phyloP scores from a whole-genome alignment of 2,329 filamentous ascomycete genomes.

The Aspergillus sp. region DNA sequence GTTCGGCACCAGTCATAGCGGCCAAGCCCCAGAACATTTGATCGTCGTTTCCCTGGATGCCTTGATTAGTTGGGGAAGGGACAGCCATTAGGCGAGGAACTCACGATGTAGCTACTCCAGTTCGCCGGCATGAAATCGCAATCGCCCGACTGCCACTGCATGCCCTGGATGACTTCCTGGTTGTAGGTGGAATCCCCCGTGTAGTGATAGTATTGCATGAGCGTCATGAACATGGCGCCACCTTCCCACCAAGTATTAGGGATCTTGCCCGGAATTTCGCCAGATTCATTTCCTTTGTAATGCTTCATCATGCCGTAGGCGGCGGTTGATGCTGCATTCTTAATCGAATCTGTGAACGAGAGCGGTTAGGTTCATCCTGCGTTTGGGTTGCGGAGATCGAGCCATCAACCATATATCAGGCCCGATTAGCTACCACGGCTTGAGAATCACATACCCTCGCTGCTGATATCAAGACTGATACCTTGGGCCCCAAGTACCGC shows the following conservation, averaged over 20 bases:
- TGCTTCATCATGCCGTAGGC: slow-evolving; percentile 55
- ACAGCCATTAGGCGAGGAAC: background rate
- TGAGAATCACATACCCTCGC: background rate
- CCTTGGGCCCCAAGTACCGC: background rate
- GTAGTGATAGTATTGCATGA: slow-evolving; percentile 48
- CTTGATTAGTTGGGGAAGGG: slow-evolving; percentile 3
- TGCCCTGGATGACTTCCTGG: slow-evolving; percentile 36
- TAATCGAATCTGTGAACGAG: slow-evolving; percentile 42
- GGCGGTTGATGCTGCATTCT: slow-evolving; percentile 43
- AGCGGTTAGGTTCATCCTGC: background rate
- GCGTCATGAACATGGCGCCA: slow-evolving; percentile 53
- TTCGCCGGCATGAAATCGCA: slow-evolving; percentile 46
- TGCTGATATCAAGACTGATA: slow-evolving; percentile 3
- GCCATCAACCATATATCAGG: background rate
- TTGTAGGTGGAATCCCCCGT: slow-evolving; percentile 47
- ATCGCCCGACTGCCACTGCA: slow-evolving; percentile 43
- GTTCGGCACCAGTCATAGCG: slow-evolving; percentile 59
- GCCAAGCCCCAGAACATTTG: slow-evolving; percentile 61
- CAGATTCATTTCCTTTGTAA: slow-evolving; percentile 56
- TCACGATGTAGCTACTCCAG: slow-evolving; percentile 30
- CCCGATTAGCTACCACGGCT: background rate
- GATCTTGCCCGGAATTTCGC: slow-evolving; percentile 57
- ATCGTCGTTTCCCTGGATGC: slow-evolving; percentile 57
- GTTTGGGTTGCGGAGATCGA: background rate
- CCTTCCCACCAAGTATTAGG: slow-evolving; percentile 78